Evolutionary conservation across 257 asterid species (phyloP).

Genomic region (Salvia splendens): DNA sequence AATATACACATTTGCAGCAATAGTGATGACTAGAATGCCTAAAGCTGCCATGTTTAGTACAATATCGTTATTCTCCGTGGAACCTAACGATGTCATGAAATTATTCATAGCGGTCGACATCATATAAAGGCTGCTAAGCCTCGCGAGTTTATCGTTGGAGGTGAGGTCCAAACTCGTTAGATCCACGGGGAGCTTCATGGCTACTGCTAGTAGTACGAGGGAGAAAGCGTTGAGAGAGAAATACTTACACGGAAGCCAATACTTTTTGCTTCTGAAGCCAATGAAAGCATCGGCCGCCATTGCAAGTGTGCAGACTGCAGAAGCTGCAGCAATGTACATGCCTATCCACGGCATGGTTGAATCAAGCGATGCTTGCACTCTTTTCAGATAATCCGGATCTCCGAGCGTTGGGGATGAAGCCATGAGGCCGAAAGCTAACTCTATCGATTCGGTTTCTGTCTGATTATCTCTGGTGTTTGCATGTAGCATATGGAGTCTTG

Average conservation of each 20-base stretch:
- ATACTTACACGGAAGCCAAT: conserved; percentile 42
- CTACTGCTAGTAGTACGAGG: conserved; percentile 30
- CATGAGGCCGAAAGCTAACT: no score
- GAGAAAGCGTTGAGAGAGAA: conserved; percentile 23
- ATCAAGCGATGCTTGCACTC: neutral
- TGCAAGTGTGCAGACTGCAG: conserved; percentile 26
- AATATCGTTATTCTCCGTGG: conserved; percentile 28
- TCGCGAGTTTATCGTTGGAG: neutral
- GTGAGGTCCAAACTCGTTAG: conserved; percentile 14
- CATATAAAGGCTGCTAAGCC: conserved; percentile 10
- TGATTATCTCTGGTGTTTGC: no score
- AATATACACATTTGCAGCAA: conserved; percentile 26
- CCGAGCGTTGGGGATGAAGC: no score
- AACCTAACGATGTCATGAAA: conserved; percentile 30
- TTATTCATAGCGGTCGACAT: conserved; percentile 24
- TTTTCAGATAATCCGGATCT: no score
- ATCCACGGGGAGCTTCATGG: conserved; percentile 39
- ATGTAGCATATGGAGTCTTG: no score
- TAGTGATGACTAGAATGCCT: conserved; percentile 25
- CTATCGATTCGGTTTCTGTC: no score
- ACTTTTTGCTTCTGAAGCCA: conserved; percentile 27
- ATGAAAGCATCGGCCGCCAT: conserved; percentile 37
- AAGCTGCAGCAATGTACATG: conserved; percentile 29
- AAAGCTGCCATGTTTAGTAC: conserved; percentile 23
- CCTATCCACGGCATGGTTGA: conserved; percentile 28